phyloP scores from a whole-genome alignment of 805 yeast genomes.

The Candida manassasensis region DNA sequence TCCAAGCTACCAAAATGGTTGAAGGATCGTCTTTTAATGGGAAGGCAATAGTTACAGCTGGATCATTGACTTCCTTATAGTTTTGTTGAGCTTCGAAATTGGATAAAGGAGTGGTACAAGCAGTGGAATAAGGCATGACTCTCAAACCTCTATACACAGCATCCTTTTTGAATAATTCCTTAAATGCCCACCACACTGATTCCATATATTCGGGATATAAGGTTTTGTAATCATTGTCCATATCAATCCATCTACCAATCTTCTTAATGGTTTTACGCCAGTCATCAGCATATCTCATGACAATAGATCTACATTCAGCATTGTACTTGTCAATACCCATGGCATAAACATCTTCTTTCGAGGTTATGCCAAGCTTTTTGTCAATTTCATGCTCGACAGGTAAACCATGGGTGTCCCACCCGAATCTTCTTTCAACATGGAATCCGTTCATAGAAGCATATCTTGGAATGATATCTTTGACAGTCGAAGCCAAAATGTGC shows the following conservation, averaged over 20 bases:
- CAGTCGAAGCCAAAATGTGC: constrained; percentile 93
- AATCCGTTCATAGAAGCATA: constrained; percentile 97
- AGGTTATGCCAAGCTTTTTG: constrained; percentile 89
- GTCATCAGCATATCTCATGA: constrained; percentile 92
- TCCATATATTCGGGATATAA: constrained; percentile 96
- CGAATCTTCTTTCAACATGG: constrained; percentile 94
- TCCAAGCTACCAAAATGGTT: constrained; percentile 92
- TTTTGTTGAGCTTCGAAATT: constrained; percentile 98
- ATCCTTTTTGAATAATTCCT: constrained; percentile 77
- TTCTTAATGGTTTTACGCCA: constrained; percentile 94
- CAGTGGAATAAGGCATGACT: constrained; percentile 99
- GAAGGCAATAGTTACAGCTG: constrained; percentile 92
- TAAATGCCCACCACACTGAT: constrained; percentile 98
- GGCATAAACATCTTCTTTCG: constrained; percentile 90
- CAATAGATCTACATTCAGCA: constrained; percentile 92
- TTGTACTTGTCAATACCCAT: constrained; percentile 94
- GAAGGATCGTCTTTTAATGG: constrained; percentile 74
- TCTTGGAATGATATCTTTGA: constrained; percentile 95
- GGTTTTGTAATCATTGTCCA: constrained; percentile 97
- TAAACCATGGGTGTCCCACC: constrained; percentile 99
- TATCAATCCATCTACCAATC: constrained; percentile 98
- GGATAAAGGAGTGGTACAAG: constrained; percentile 91
- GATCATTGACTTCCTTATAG: constrained; percentile 95
- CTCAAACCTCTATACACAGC: constrained; percentile 92
- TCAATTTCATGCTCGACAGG: constrained; percentile 99